Conservation (phyloP, 306 rosid genomes). For the Crotalaria pallida region DNA sequence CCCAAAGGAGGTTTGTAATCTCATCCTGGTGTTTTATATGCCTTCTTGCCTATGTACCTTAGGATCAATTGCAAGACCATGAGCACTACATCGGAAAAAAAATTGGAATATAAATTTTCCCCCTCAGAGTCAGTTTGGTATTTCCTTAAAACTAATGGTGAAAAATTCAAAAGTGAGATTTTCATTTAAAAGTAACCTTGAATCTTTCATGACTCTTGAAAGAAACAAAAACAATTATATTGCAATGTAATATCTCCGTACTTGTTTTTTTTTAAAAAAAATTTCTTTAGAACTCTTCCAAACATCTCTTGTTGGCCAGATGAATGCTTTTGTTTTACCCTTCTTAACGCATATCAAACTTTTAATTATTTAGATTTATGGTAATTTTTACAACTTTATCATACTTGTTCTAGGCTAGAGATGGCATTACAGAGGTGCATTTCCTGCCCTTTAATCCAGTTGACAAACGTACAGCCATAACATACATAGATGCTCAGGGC, state of each 20-base stretch:
- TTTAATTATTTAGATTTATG: too few relatives aligned
- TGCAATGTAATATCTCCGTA: not conserved
- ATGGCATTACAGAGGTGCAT: conserved; percentile 61
- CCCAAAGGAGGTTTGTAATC: conserved; percentile 54
- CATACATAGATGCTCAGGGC: conserved; percentile 49
- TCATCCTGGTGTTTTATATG: not conserved
- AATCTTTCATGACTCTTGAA: not conserved
- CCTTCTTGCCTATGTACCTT: not conserved
- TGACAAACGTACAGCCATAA: conserved; percentile 80
- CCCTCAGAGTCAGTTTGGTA: too few relatives aligned
- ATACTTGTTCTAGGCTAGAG: conserved; percentile 51
- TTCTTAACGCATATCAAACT: too few relatives aligned
- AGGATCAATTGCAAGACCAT: not conserved
- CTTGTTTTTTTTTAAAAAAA: too few relatives aligned
- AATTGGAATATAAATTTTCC: too few relatives aligned
- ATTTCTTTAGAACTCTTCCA: not conserved
- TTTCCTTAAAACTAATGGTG: not conserved
- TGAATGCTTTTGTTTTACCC: too few relatives aligned
- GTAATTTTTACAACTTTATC: not conserved
- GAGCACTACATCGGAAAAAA: not conserved
- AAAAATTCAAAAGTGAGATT: not conserved
- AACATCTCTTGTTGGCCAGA: too few relatives aligned
- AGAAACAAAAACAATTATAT: not conserved
- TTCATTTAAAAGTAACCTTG: not conserved
- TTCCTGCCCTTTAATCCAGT: conserved; percentile 83